Evolutionary conservation across 371 early-diverging fungal genomes (phyloP).

Genomic region (Blakeslea trispora): DNA sequence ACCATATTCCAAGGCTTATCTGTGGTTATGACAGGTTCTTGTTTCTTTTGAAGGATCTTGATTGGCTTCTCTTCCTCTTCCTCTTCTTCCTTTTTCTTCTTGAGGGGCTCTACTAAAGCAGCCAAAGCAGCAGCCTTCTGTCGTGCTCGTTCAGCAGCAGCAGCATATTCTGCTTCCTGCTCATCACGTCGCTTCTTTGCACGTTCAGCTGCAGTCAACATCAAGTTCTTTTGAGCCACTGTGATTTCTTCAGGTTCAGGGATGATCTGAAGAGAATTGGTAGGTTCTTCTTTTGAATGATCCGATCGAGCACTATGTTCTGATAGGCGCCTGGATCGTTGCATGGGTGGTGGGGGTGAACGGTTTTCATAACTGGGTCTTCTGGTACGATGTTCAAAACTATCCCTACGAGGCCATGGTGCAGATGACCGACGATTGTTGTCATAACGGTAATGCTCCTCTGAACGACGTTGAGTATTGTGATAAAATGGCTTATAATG

Average conservation of each 20-base stretch:
- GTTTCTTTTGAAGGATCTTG: constrained; percentile 9
- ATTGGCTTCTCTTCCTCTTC: constrained; percentile 1
- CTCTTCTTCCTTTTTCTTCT: constrained; percentile 2
- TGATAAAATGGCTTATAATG: constrained; percentile 1
- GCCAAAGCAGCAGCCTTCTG: constrained; percentile 46
- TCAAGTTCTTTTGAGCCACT: constrained; percentile 41
- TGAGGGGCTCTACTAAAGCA: constrained; percentile 14
- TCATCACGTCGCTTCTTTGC: constrained; percentile 51
- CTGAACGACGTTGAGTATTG: no score
- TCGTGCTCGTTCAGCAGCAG: constrained; percentile 46
- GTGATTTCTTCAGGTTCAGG: constrained; percentile 28
- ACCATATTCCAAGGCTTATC: constrained; percentile 26
- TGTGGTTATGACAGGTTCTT: neutral
- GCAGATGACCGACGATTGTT: neutral
- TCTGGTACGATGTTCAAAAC: neutral
- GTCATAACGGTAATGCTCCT: no score
- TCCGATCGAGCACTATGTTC: constrained; percentile 35
- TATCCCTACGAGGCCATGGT: neutral
- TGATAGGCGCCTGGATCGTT: constrained; percentile 36
- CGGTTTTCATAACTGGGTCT: constrained; percentile 9
- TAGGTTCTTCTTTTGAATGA: constrained; percentile 19
- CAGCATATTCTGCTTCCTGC: constrained; percentile 49
- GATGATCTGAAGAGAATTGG: constrained; percentile 15
- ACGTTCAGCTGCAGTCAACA: constrained; percentile 51
- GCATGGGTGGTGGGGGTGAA: constrained; percentile 26